A percentile compares a stretch with the other conserved stretches of the same genome.
These are phyloP conservation scores for Astrocystis sublimbata DNA, from an alignment of 495 filamentous ascomycete species.

Conservation along the genomic window DNA sequence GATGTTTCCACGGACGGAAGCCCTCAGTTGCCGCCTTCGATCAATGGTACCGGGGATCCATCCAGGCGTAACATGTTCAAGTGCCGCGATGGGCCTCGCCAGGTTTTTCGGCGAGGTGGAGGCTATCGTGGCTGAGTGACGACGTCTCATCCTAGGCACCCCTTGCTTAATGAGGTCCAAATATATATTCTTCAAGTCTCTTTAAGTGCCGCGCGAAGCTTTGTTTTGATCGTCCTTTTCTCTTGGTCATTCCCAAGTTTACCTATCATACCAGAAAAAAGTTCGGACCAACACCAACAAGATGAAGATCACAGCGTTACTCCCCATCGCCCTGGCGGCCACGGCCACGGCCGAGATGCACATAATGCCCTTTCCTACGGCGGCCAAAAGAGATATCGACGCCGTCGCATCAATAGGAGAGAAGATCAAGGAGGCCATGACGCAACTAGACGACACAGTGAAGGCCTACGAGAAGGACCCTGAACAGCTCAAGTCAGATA, in stretches of 20 bases:
- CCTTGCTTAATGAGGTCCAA: not conserved
- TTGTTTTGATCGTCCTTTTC: not conserved
- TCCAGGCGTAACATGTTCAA: not conserved
- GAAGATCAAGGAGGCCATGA: conserved; percentile 34
- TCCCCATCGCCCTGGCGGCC: conserved; percentile 36
- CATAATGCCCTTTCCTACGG: conserved; percentile 31
- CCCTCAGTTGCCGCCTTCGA: not conserved
- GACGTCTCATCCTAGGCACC: not conserved
- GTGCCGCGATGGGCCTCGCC: not conserved
- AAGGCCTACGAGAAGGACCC: conserved; percentile 37
- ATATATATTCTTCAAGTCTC: not conserved
- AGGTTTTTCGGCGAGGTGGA: not conserved
- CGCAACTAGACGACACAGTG: conserved; percentile 39
- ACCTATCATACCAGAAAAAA: not conserved
- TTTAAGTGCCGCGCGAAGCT: not conserved
- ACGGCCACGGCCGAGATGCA: conserved; percentile 22
- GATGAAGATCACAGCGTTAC: conserved; percentile 46
- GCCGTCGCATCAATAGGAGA: conserved; percentile 35
- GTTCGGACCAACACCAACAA: conserved; percentile 9
- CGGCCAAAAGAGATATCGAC: conserved; percentile 35
- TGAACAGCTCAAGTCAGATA: conserved; percentile 34
- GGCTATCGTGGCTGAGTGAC: conserved; percentile 1
- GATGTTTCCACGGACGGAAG: not conserved
- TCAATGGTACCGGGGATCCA: no score
- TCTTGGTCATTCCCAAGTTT: not conserved